phyloP scores from a whole-genome alignment of 2,329 filamentous ascomycete species.

The Aureobasidium sp. region DNA sequence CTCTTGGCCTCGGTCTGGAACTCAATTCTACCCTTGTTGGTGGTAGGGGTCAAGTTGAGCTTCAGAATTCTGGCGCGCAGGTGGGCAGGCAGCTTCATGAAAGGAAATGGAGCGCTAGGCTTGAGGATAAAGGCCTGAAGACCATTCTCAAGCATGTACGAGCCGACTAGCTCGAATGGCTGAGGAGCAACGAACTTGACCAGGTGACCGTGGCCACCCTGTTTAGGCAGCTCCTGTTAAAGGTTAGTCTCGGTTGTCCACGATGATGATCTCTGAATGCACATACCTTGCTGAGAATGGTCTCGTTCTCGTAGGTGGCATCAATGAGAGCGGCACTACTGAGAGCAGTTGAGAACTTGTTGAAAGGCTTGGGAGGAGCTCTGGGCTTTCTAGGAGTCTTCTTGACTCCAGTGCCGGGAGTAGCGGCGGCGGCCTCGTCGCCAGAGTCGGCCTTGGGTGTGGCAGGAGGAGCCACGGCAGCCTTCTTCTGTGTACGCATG shows the following conservation, averaged over 20 bases:
- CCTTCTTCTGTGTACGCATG: slow-evolving; percentile 5
- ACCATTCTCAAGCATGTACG: slow-evolving; percentile 25
- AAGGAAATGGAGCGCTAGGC: slow-evolving; percentile 25
- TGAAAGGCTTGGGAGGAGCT: neutral
- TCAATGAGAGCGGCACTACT: slow-evolving; percentile 18
- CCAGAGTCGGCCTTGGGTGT: slow-evolving; percentile 14
- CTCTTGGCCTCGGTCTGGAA: slow-evolving; percentile 24
- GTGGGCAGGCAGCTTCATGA: slow-evolving; percentile 21
- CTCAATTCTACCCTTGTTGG: slow-evolving; percentile 18
- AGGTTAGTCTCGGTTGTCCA: neutral
- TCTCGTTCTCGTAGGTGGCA: slow-evolving; percentile 19
- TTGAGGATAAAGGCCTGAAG: slow-evolving; percentile 28
- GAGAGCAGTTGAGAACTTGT: slow-evolving; percentile 13
- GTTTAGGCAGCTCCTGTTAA: slow-evolving; percentile 12
- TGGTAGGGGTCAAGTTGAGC: slow-evolving; percentile 15
- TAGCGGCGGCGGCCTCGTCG: neutral
- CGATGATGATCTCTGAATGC: neutral
- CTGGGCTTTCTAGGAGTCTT: slow-evolving; percentile 16
- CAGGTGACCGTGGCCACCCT: slow-evolving; percentile 19
- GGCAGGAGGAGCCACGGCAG: neutral
- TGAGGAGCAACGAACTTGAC: slow-evolving; percentile 24
- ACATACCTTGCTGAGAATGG: slow-evolving; percentile 15
- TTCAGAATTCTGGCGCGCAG: neutral
- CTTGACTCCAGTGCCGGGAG: neutral
- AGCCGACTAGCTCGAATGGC: slow-evolving; percentile 25